These are phyloP conservation scores for Astrothelium subdiscretum DNA, from an alignment of 495 filamentous ascomycete species.

Conservation along the genomic window DNA sequence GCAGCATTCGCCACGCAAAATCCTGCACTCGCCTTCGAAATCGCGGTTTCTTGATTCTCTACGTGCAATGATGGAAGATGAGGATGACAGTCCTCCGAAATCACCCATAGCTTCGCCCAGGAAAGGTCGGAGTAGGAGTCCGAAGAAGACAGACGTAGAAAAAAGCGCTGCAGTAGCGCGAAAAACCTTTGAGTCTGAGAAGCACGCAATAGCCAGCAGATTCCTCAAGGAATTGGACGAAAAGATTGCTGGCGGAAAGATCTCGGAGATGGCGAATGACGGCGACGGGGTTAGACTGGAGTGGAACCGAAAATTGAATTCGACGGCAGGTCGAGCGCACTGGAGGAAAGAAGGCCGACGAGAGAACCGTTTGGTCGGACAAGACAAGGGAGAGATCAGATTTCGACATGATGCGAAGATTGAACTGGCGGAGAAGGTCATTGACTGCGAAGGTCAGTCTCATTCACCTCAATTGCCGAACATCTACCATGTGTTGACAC, in stretches of 20 bases:
- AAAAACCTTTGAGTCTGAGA: conserved; percentile 55
- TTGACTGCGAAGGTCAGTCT: conserved; percentile 39
- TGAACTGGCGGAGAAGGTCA: conserved; percentile 79
- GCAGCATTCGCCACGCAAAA: conserved; percentile 57
- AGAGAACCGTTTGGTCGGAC: conserved; percentile 20
- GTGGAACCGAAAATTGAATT: conserved; percentile 78
- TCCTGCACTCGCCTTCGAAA: conserved; percentile 27
- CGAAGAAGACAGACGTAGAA: conserved; percentile 23
- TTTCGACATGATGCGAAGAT: conserved; percentile 61
- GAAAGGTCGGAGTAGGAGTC: conserved; percentile 30
- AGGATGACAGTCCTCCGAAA: conserved; percentile 20
- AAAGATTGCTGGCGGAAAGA: conserved; percentile 47
- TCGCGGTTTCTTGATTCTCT: background rate
- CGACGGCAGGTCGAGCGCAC: conserved; percentile 76
- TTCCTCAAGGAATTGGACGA: conserved; percentile 70
- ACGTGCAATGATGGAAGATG: background rate
- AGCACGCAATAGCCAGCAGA: conserved; percentile 50
- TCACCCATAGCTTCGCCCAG: conserved; percentile 15
- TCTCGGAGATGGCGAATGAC: conserved; percentile 44
- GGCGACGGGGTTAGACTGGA: conserved; percentile 68
- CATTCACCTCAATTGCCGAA: background rate
- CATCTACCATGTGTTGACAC: too few species aligned
- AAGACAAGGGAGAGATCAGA: conserved; percentile 4
- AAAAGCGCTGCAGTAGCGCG: conserved; percentile 29
- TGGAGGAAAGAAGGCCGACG: conserved; percentile 56